Evolutionary conservation across 495 filamentous ascomycete genomes (phyloP).

Genomic region (Penicillium pulvis): DNA sequence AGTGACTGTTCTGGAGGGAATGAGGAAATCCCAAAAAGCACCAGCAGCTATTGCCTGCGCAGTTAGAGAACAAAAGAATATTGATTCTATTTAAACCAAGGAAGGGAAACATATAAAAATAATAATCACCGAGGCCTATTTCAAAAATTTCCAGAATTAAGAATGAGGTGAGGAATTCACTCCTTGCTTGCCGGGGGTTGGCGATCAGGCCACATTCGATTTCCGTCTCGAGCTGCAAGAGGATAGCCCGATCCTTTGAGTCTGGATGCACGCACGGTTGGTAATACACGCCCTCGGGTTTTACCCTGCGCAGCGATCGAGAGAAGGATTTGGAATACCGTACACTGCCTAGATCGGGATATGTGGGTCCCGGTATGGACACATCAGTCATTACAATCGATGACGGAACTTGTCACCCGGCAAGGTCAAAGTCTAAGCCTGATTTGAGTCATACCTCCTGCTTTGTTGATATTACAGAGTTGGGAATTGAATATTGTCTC

Average conservation of each 20-base stretch:
- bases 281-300: neutral
- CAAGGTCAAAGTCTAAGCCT: neutral
- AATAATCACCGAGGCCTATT: no score
- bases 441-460: neutral
- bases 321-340: neutral
- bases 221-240: neutral
- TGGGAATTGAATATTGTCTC: neutral
- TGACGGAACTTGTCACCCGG: neutral
- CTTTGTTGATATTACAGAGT: neutral
- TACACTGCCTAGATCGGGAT: constrained; percentile 4
- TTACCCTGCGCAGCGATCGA: neutral
- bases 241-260: neutral
- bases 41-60: no score
- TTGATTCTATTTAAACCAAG: no score
- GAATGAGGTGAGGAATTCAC: neutral
- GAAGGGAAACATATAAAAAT: no score
- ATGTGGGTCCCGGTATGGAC: neutral
- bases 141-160: no score
- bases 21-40: no score
- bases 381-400: neutral
- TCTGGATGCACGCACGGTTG: neutral
- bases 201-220: neutral
- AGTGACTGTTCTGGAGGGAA: no score
- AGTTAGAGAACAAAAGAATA: no score
- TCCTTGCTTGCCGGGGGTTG: no score